Evolutionary conservation across 169 alveolate species (phyloP).

Genomic region (Babesia sp.): DNA sequence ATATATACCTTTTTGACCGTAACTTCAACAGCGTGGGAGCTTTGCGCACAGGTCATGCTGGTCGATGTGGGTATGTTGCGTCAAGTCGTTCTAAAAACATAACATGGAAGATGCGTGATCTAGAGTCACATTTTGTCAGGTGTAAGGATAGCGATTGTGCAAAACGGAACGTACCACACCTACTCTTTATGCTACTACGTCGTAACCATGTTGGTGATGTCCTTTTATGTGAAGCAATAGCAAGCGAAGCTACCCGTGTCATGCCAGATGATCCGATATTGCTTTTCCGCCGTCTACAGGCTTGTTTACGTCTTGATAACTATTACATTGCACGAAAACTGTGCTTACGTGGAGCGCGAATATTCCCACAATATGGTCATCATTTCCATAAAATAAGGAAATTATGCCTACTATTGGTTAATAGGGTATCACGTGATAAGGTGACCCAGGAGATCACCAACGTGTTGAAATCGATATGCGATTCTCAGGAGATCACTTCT

Average conservation of each 20-base stretch:
- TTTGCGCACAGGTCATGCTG: conserved; percentile 2
- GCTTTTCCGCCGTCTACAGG: conserved; percentile 37
- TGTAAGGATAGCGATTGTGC: conserved; percentile 11
- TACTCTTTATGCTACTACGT: conserved; percentile 8
- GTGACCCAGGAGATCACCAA: neutral
- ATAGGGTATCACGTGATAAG: neutral
- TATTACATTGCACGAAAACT: conserved; percentile 19
- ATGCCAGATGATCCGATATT: neutral
- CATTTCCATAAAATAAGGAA: conserved; percentile 12
- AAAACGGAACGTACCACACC: conserved; percentile 6
- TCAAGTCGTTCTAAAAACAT: neutral
- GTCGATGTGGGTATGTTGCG: conserved; percentile 10
- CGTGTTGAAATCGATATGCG: conserved; percentile 15
- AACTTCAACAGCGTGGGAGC: conserved; percentile 40
- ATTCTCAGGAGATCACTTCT: conserved; percentile 4
- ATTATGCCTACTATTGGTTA: conserved; percentile 18
- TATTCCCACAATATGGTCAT: conserved; percentile 3
- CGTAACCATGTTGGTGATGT: conserved; percentile 34
- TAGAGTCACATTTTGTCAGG: conserved; percentile 11
- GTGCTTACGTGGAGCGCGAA: conserved; percentile 15
- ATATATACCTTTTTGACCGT: conserved; percentile 62
- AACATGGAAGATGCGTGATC: neutral
- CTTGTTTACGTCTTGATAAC: conserved; percentile 9
- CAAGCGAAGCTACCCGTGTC: neutral
- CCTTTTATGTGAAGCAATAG: conserved; percentile 23